phyloP scores from a whole-genome alignment of 768 basidiomycete genomes.

The Rhodotorula paludigena region DNA sequence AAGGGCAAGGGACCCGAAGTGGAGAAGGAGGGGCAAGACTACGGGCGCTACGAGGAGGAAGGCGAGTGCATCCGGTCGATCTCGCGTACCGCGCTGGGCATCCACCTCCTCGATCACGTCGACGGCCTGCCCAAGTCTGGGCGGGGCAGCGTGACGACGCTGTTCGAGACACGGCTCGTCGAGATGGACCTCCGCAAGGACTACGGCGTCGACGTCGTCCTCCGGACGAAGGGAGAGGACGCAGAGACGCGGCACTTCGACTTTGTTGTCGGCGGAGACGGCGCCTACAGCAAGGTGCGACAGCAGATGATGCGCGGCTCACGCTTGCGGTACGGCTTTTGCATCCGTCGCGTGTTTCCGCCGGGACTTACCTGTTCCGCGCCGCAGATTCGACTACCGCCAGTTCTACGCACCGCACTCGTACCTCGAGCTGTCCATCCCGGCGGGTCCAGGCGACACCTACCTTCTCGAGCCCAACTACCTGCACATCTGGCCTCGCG shows the following conservation, averaged over 20 bases:
- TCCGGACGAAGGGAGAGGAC: slow-evolving; percentile 54
- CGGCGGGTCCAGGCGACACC: slow-evolving; percentile 55
- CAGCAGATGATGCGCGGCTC: slow-evolving; percentile 86
- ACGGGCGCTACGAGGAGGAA: slow-evolving; percentile 83
- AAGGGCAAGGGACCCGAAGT: neutral
- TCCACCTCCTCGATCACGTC: slow-evolving; percentile 72
- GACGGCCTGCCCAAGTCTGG: slow-evolving; percentile 45
- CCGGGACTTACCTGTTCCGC: slow-evolving; percentile 7
- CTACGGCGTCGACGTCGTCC: slow-evolving; percentile 42
- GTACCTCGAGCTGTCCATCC: slow-evolving; percentile 94
- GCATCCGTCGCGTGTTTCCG: neutral
- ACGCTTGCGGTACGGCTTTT: neutral
- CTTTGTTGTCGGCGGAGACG: slow-evolving; percentile 75
- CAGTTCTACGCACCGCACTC: slow-evolving; percentile 94
- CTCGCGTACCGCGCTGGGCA: slow-evolving; percentile 79
- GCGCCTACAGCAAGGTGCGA: slow-evolving; percentile 84
- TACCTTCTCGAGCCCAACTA: slow-evolving; percentile 90
- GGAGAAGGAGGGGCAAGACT: slow-evolving; percentile 56
- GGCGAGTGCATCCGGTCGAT: slow-evolving; percentile 94
- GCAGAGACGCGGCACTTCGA: slow-evolving; percentile 51
- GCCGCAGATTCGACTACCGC: slow-evolving; percentile 75
- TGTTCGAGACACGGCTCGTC: slow-evolving; percentile 76
- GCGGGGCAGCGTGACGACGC: slow-evolving; percentile 60
- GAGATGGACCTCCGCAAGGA: slow-evolving; percentile 64
- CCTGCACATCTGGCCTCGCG: slow-evolving; percentile 98